Percentiles rank a stretch among this genome's conserved stretches.
Conservation (phyloP, 116 monocot genomes). For the Iris pallida region DNA sequence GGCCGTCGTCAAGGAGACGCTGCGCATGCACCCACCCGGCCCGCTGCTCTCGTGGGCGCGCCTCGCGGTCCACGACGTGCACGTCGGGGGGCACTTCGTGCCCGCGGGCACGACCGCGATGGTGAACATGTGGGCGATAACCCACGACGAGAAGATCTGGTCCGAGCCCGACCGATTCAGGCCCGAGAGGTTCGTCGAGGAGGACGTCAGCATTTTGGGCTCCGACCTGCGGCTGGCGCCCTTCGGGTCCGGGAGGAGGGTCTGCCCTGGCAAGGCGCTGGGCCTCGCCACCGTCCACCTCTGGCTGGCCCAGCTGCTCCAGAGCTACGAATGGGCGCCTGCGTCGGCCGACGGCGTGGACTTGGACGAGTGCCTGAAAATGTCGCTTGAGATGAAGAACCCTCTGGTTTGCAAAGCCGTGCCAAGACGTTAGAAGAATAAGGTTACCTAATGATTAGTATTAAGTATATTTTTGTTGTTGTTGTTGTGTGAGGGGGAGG, state of each 20-base stretch:
- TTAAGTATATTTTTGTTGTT: too few species aligned
- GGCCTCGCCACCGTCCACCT: slow-evolving; percentile 44
- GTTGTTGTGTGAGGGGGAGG: too few species aligned
- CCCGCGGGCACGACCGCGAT: slow-evolving; percentile 54
- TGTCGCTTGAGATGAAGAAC: slow-evolving; percentile 62
- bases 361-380: slow-evolving; percentile 7
- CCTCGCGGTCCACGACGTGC: slow-evolving; percentile 38
- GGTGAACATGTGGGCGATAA: slow-evolving; percentile 91
- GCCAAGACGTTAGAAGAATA: slow-evolving; percentile 4
- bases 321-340: slow-evolving; percentile 51
- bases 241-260: slow-evolving; percentile 66
- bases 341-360: slow-evolving; percentile 16
- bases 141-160: slow-evolving; percentile 48
- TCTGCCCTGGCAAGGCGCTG: slow-evolving; percentile 65
- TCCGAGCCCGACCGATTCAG: slow-evolving; percentile 30
- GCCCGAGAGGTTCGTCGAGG: slow-evolving; percentile 52
- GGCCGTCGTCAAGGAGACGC: slow-evolving; percentile 53
- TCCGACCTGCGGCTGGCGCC: slow-evolving; percentile 65
- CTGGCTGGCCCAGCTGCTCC: slow-evolving; percentile 60
- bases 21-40: slow-evolving; percentile 70
- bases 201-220: slow-evolving; percentile 35
- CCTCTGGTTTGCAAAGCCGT: slow-evolving; percentile 36
- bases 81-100: slow-evolving; percentile 27
- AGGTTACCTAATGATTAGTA: too few species aligned
- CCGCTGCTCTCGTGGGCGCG: slow-evolving; percentile 85